Base-by-base conservation (phyloP, 2,329 filamentous ascomycete species). In the Lithohypha guttulata region DNA sequence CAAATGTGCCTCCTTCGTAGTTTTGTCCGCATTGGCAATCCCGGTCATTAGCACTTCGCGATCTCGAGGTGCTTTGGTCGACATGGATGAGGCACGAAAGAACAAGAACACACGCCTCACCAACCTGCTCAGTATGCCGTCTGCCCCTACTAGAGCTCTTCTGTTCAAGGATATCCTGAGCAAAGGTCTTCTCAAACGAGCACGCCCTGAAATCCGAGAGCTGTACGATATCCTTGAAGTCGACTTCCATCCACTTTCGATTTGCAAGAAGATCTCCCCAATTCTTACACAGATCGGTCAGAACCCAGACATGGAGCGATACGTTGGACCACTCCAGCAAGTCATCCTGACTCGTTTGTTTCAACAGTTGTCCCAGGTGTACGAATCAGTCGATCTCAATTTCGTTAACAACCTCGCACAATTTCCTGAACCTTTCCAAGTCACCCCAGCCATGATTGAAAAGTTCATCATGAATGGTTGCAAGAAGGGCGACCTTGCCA, bases 391-490 rank as follows among this genome's bases (percentile, higher is more conserved):
- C 41, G 86, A 96, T 60, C 75, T 98, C 45, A 75, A 77, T 54
- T 96, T 96, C 54, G 89, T 98, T 32, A 81, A 94, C 61, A 80
- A 84, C 55, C 81, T 98, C 39, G 91, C 91, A 47, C 76, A 91
- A 57, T 98, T 98, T 73, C 91, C 91, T 7, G 87, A 93, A 59
- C 85, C 91, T 28, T 96, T 93, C 75, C 82, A 95, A 65, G 86
- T 96, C 51, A 82, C 76, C 48, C 79, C 83, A 39, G 78, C 81
- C 50, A 93, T 84, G 46, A 93, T 98, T 51, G 91, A 98, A 71
- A 98, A 96, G 69, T 98, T 98, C 72, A 96, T 98, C 72, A 98
- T 98, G 91, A 98, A 98, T 64, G 91, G 91, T 48, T 96, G 93
- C 75, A 98, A 98, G 78, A 98, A 98, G 76, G 91, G 91, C 42